Evolutionary conservation across 345 rosid genomes (phyloP), one percentile per base, ranked within the genome.

Genomic region (Melaleuca quinquenervia): DNA sequence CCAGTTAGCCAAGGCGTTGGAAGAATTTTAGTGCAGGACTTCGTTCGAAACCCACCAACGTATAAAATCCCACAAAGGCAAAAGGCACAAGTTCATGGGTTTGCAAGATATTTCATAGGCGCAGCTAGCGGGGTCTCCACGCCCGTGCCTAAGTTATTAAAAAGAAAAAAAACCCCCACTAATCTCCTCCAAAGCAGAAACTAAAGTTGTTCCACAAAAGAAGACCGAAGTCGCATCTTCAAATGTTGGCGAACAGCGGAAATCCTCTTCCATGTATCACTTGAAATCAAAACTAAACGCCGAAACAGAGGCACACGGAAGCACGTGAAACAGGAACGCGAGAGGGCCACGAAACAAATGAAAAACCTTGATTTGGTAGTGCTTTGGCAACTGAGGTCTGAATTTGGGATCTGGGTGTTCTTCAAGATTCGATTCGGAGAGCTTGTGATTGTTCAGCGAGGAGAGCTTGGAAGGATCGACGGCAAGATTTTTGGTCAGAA

Each of bases 351-450:
- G 24, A 24, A 10, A 20, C 20, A 5, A 18, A 16, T 20, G 5
- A 41, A 48, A 85, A 52, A 95, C 98, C 98, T 94, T 96, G 83
- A 97, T 90, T 54, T 94, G 95, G 87, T 91, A 95, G 88, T 91
- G 96, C 56, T 92, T 97, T 84, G 91, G 92, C 92, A 94, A 94
- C 55, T 93, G 91, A 87, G 98, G 88, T 56, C 92, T 89, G 82
- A 78, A 60, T 44, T 84, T 78, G 50, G 82, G 84, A 36, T 88
- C 90, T 82, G 84, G 90, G 50, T 89, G 91, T 44, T 41, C 90
- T 45, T 83, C 82, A 21, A 50, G 52, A 5, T 74, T 52, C 5
- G 88, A 58, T 76, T 10, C 55, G 41, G 90, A 86, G 84, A 76
- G 75, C 60, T 84, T 87, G 11, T 22, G 60, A 36, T 11, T 15